Base-by-base conservation (phyloP, 108 stramenopile species). In the Skeletonema tropicum region DNA sequence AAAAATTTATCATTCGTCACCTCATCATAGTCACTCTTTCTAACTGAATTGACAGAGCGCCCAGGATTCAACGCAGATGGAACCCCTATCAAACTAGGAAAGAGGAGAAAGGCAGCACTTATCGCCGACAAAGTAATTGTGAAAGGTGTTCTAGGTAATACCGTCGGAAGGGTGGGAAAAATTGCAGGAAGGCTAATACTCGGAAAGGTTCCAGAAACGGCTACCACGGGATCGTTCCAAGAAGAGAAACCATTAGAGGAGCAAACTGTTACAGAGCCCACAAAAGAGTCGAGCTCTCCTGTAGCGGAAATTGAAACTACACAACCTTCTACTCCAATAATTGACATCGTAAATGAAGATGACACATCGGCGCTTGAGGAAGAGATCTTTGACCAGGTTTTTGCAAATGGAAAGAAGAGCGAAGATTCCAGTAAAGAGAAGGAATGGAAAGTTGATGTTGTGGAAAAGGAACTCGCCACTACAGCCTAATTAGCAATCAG, bases 201-300 rank as follows among this genome's bases (percentile, higher is more conserved):
- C 45, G 94, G 94, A 32, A 65, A 79, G 64, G 55, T 95, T 52
- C 94, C 94, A 5, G 94, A 95, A 64, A 82, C 80, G n/a, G 94
- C 94, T 12, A 79, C 74, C 39, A 65, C 48, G 17, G 91, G 91
- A 39, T 91, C 90, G 3, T 92, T 87, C 74, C 82, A 89, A 70
- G 86, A 86, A 33, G 83, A 81, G 57, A 79, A 78, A 49, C 65
- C 72, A 19, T 29, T 74, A 32, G 69, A 75, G 55, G 75, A 77
- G 26, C 32, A 52, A n/a, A 36, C 19, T 36, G 30, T 46, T 30
- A 55, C 19, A 8, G 7, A 6, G 23, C 52, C 52, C 64, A n/a
- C n/a, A 55, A 21, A 30, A 46, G 29, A 29, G 6, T 14, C 46
- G 14, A 49, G 3, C 41, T 36, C 74, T 39, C 12, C 63, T 13